Conservation (phyloP, 768 basidiomycete genomes). For the Calocybe cyanea region DNA sequence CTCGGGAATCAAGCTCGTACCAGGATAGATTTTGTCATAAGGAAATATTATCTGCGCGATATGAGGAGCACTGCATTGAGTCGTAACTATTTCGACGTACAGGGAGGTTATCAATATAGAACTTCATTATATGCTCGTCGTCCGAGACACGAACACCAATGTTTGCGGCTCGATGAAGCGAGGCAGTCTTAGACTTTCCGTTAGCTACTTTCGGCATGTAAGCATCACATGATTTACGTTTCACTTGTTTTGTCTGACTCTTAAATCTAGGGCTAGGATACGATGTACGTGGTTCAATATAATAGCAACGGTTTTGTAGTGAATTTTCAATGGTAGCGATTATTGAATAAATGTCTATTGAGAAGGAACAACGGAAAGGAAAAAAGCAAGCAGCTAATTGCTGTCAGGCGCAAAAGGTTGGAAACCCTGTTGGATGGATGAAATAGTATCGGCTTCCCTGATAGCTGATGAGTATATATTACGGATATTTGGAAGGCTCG, state of each 20-base stretch:
- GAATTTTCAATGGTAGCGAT: not conserved
- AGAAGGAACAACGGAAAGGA: conserved; percentile 1
- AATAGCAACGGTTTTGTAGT: not conserved
- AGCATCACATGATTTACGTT: too few species aligned
- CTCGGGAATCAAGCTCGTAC: conserved; percentile 35
- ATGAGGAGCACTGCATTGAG: conserved; percentile 3
- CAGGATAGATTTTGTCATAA: conserved; percentile 94
- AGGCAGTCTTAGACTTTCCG: too few species aligned
- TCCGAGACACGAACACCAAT: too few species aligned
- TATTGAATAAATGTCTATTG: not conserved
- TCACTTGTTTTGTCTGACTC: too few species aligned
- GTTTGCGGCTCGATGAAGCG: too few species aligned
- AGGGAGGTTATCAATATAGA: conserved; percentile 76
- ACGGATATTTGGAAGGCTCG: not conserved
- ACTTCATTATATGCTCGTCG: conserved; percentile 53
- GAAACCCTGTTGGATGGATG: conserved; percentile 25
- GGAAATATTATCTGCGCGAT: conserved; percentile 75
- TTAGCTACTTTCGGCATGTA: too few species aligned
- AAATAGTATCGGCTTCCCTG: conserved; percentile 28
- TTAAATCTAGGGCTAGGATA: too few species aligned
- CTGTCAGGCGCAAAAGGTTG: conserved; percentile 33
- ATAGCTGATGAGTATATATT: not conserved
- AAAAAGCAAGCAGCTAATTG: not conserved
- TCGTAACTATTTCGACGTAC: conserved; percentile 39
- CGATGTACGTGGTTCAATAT: too few species aligned